These are phyloP conservation scores for Lactarius quietus DNA, from an alignment of 768 basidiomycete species.

Conservation along the genomic window DNA sequence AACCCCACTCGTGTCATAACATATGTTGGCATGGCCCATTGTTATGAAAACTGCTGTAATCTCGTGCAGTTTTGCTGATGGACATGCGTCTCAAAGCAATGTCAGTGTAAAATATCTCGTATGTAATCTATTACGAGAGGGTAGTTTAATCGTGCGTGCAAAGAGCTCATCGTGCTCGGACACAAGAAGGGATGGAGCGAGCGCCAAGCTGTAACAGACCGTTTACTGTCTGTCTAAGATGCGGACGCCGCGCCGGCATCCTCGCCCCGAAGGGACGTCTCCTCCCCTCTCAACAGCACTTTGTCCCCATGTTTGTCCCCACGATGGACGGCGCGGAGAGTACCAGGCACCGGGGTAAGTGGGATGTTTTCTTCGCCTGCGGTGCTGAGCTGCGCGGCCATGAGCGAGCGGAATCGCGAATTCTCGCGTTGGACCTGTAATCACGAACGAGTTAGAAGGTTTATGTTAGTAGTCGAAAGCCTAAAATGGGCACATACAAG, in stretches of 20 bases:
- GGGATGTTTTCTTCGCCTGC: constrained; percentile 25
- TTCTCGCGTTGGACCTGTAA: constrained; percentile 59
- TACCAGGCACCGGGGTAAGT: not conserved
- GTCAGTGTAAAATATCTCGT: too few species aligned
- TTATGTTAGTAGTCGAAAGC: not conserved
- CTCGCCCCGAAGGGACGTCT: not conserved
- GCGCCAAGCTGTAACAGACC: too few species aligned
- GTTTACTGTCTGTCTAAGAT: not conserved
- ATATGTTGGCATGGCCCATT: too few species aligned
- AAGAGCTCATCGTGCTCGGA: too few species aligned
- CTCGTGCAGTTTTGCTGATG: too few species aligned
- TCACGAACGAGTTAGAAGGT: not conserved
- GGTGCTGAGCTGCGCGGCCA: constrained; percentile 83
- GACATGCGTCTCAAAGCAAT: too few species aligned
- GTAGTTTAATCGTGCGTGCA: too few species aligned
- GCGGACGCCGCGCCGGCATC: not conserved
- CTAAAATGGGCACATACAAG: constrained; percentile 42
- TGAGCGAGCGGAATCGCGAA: constrained; percentile 80
- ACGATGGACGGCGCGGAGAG: too few species aligned
- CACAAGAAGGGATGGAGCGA: too few species aligned
- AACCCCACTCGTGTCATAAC: too few species aligned
- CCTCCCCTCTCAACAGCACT: not conserved
- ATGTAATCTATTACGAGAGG: too few species aligned
- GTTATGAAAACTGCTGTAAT: too few species aligned
- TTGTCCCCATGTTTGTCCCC: not conserved